Conservation (phyloP, 2,329 filamentous ascomycete species). For the Alternaria triticina region DNA sequence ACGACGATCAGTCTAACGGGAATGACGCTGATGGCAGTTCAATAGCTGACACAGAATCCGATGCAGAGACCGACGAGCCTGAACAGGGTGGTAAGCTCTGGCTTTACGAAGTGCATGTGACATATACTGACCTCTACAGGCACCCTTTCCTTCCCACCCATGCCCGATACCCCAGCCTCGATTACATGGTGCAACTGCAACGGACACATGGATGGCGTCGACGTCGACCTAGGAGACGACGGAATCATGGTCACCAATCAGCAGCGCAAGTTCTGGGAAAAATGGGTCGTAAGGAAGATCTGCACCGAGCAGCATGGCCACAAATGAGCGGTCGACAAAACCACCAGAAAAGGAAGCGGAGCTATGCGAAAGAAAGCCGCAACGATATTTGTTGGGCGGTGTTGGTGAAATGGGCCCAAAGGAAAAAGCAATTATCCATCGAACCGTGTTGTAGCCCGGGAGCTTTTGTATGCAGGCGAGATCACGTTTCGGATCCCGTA, state of each 20-base stretch:
- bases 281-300: constrained; percentile 57
- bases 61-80: constrained; percentile 45
- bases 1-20: constrained; percentile 29
- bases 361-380: not conserved
- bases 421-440: constrained; percentile 3
- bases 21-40: constrained; percentile 43
- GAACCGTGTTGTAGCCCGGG: not conserved
- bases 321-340: constrained; percentile 31
- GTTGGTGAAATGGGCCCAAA: not conserved
- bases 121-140: constrained; percentile 2
- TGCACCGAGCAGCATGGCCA: constrained; percentile 54
- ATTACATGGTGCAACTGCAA: constrained; percentile 56
- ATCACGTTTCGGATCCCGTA: constrained; percentile 17
- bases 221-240: constrained; percentile 58
- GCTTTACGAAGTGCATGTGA: not conserved
- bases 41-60: constrained; percentile 42
- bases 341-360: not conserved
- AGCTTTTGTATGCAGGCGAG: constrained; percentile 1
- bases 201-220: constrained; percentile 50
- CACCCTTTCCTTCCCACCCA: constrained; percentile 54
- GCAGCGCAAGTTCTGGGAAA: constrained; percentile 63
- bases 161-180: constrained; percentile 55
- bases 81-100: constrained; percentile 36
- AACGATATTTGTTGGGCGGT: not conserved
- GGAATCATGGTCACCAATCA: constrained; percentile 54